Evolutionary conservation across 139 green algal species (phyloP).

Genomic region (Pseudopediastrum boryanum): DNA sequence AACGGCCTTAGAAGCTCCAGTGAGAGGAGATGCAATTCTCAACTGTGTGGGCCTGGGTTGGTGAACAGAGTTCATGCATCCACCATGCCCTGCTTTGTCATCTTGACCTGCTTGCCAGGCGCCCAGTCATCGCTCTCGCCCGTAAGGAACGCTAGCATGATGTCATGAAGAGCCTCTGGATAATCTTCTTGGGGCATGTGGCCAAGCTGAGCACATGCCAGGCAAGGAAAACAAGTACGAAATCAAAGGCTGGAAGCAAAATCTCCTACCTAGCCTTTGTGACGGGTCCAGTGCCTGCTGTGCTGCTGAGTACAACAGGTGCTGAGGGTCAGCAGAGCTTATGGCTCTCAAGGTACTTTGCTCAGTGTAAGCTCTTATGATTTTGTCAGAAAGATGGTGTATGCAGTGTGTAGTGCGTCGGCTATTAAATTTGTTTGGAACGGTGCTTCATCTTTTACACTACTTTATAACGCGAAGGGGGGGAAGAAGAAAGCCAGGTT

Average conservation of each 20-base stretch:
- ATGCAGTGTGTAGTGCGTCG: no score
- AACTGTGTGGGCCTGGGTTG: neutral
- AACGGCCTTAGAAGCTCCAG: no score
- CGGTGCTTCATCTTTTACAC: no score
- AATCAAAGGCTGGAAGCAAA: neutral
- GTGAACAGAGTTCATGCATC: neutral
- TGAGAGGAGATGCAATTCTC: no score
- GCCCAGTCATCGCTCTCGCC: constrained; percentile 26
- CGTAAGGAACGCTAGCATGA: constrained; percentile 48
- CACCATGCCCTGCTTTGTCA: constrained; percentile 32
- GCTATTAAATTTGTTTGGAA: no score
- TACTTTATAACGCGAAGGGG: no score
- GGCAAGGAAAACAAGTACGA: neutral
- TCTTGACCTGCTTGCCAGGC: constrained; percentile 9
- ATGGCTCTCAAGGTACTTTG: no score
- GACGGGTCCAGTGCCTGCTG: neutral
- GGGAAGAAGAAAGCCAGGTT: no score
- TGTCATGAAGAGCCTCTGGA: constrained; percentile 48
- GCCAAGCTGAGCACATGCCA: constrained; percentile 39
- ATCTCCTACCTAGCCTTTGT: neutral
- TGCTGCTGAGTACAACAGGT: neutral
- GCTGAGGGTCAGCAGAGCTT: neutral
- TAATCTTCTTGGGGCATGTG: constrained; percentile 71
- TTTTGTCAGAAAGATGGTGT: no score
- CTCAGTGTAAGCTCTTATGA: no score